Conservation (phyloP, 768 basidiomycete species). For the Cantharellus cinnabarinus region DNA sequence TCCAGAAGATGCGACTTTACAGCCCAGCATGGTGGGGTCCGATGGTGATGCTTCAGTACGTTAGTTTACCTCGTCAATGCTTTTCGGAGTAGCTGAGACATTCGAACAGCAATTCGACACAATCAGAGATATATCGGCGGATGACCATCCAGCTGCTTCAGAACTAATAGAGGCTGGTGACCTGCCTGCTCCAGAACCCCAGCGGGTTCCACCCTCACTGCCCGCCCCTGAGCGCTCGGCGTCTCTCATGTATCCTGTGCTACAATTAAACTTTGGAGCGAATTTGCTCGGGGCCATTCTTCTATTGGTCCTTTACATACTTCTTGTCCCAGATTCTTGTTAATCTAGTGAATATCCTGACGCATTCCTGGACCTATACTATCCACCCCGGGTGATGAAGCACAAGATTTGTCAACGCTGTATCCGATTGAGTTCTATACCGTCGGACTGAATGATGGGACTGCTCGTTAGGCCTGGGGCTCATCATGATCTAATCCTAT, state of each 20-base stretch:
- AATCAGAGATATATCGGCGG: slow-evolving; percentile 18
- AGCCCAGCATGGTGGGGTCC: slow-evolving; percentile 13
- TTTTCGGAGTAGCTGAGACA: background rate
- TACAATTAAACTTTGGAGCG: slow-evolving; percentile 28
- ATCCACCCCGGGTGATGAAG: too few species aligned
- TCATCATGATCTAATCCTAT: too few species aligned
- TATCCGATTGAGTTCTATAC: too few species aligned
- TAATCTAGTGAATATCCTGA: too few species aligned
- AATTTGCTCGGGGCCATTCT: slow-evolving; percentile 12
- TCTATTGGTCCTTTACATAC: slow-evolving; percentile 5
- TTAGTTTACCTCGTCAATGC: slow-evolving; percentile 13
- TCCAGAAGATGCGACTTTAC: slow-evolving; percentile 54
- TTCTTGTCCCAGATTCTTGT: slow-evolving; percentile 11
- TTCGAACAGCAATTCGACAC: slow-evolving; percentile 25
- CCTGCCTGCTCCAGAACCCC: slow-evolving; percentile 1
- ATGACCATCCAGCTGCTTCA: slow-evolving; percentile 19
- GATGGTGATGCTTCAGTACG: slow-evolving; percentile 22
- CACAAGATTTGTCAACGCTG: too few species aligned
- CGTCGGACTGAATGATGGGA: too few species aligned
- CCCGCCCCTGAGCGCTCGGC: slow-evolving; percentile 21
- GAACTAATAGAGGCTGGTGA: too few species aligned
- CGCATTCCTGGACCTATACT: too few species aligned
- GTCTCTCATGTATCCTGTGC: slow-evolving; percentile 29
- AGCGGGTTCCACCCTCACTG: slow-evolving; percentile 8
- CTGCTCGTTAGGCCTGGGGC: too few species aligned